Base-by-base conservation (phyloP, 2,329 filamentous ascomycete genomes). In the Zalaria obscura region DNA sequence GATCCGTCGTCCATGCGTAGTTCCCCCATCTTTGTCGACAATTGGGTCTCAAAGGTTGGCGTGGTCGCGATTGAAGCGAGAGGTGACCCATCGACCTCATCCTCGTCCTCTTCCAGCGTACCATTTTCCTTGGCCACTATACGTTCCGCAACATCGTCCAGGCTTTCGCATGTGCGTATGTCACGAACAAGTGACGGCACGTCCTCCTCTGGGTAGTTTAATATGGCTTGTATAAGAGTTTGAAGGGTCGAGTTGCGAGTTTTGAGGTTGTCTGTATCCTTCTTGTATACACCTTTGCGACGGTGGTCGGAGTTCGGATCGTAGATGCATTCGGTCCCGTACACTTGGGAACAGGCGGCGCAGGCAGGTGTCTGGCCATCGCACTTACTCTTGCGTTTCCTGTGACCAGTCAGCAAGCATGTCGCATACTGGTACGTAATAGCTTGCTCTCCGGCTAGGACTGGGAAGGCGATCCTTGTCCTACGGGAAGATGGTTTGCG, bases 281-380 rank as follows among this genome's bases (percentile, higher is more conserved):
- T 87, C 55, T 89, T 88, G 61, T 96, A 96, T 38, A 96, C 91
- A 45, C 91, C 91, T 60, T 96, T 96, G 39, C 91, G 80, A 39
- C 91, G 82, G 60, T 95, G 88, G 60, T 98, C 91, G 44, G 88
- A 94, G 57, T 88, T 93, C 3, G 88, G 89, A 57, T 96, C 89
- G 68, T 96, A 96, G 49, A 95, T 72, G 60, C 91, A 95, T 64
- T 83, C 78, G 38, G 84, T 91, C 46, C 78, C 76, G 58, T 98
- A 96, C 41, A 96, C 89, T 51, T 87, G 93, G 47, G 84, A 78
- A 63, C 91, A 98, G n/a, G 91, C 89, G 5, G 89, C 89, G 58
- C 91, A 96, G 52, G 84, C 88, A 4, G 89, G 89, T 4, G 83
- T 70, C 42, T 87, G 88, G 45, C 89, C 89, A 61, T 96, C 89